Conservation (phyloP, 2,329 filamentous ascomycete species). For the Pseudopyrenochaeta lycopersici region DNA sequence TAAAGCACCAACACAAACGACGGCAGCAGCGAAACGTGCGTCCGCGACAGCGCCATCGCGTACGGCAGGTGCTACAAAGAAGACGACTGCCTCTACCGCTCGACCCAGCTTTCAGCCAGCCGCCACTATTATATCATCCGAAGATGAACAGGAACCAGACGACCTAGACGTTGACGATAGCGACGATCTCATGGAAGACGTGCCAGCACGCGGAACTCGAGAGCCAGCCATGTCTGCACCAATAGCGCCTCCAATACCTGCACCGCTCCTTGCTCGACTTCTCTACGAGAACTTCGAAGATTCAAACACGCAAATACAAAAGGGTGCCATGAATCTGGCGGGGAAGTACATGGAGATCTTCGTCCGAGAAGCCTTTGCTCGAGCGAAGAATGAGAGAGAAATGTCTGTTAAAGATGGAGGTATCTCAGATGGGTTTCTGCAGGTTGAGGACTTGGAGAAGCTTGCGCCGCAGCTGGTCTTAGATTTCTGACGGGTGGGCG, state of each 20-base stretch:
- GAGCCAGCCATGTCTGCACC: slow-evolving; percentile 19
- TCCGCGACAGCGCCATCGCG: slow-evolving; percentile 25
- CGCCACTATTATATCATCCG: slow-evolving; percentile 42
- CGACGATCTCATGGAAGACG: slow-evolving; percentile 43
- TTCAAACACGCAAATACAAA: slow-evolving; percentile 44
- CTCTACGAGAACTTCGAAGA: slow-evolving; percentile 81
- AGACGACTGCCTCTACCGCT: slow-evolving; percentile 24
- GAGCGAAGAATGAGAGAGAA: slow-evolving; percentile 75
- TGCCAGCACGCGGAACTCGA: slow-evolving; percentile 19
- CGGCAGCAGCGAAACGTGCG: slow-evolving; percentile 31
- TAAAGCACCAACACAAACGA: slow-evolving; percentile 31
- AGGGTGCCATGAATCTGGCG: slow-evolving; percentile 68
- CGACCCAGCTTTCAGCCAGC: slow-evolving; percentile 15
- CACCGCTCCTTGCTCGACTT: slow-evolving; percentile 76
- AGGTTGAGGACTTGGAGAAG: slow-evolving; percentile 91
- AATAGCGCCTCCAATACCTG: slow-evolving; percentile 65
- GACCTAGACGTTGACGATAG: slow-evolving; percentile 27
- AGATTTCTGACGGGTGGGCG: slow-evolving; percentile 71
- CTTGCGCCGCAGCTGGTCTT: slow-evolving; percentile 84
- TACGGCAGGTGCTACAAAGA: slow-evolving; percentile 28
- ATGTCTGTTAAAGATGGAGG: slow-evolving; percentile 49
- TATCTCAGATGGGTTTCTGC: slow-evolving; percentile 69
- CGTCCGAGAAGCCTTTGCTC: slow-evolving; percentile 84
- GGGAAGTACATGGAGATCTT: slow-evolving; percentile 92
- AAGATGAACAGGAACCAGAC: slow-evolving; percentile 34